phyloP scores from a whole-genome alignment of 768 basidiomycete genomes.

The Collybia sp. region DNA sequence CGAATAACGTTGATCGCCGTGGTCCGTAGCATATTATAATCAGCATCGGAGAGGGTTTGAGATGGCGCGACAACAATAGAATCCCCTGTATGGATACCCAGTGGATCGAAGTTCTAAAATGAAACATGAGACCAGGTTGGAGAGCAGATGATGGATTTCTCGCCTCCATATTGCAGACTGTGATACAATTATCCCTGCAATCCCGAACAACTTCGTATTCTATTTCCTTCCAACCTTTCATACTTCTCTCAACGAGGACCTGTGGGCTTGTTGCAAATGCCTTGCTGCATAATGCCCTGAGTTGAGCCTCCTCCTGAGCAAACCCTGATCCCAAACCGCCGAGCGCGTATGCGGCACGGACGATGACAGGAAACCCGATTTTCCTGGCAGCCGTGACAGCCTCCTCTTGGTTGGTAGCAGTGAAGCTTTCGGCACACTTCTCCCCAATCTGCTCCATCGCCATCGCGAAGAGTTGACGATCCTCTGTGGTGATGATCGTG shows the following conservation, averaged over 20 bases:
- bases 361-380: slow-evolving; percentile 95
- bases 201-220: slow-evolving; percentile 99
- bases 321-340: slow-evolving; percentile 96
- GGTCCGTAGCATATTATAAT: slow-evolving; percentile 98
- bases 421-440: slow-evolving; percentile 86
- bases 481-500: slow-evolving; percentile 96
- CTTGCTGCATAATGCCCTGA: slow-evolving; percentile 84
- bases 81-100: slow-evolving; percentile 98
- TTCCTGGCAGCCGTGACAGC: slow-evolving; percentile 74
- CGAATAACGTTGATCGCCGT: slow-evolving; percentile 98
- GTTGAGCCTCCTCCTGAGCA: slow-evolving; percentile 89
- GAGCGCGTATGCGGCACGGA: slow-evolving; percentile 94
- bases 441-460: slow-evolving; percentile 97
- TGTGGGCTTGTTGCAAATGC: slow-evolving; percentile 98
- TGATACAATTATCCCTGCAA: slow-evolving; percentile 97
- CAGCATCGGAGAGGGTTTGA: slow-evolving; percentile 97
- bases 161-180: slow-evolving; percentile 99
- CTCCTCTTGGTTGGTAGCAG: slow-evolving; percentile 84
- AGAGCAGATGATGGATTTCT: slow-evolving; percentile 16
- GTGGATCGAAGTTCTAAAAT: slow-evolving; percentile 91
- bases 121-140: slow-evolving; percentile 3
- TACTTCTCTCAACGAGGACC: slow-evolving; percentile 97
- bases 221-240: slow-evolving; percentile 99
- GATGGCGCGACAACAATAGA: slow-evolving; percentile 98
- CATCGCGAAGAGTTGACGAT: slow-evolving; percentile 87